Percentiles rank a stretch among this genome's conserved stretches.
Evolutionary conservation across 805 yeast species (phyloP).

Genomic region (Wickerhamomyces silvicola): DNA sequence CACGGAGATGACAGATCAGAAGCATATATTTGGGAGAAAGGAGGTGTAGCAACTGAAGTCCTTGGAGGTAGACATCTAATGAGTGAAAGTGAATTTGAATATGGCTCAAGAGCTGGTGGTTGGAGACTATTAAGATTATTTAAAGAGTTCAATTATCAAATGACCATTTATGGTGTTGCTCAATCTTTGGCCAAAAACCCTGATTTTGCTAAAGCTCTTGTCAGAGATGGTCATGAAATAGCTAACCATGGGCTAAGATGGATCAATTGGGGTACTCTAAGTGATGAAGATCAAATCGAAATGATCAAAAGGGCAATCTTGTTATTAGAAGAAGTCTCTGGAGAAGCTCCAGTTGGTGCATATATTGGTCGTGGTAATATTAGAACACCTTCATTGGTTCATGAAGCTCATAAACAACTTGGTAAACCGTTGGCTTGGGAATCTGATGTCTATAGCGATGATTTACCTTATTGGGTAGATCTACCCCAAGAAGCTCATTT

Average conservation of each 20-base stretch:
- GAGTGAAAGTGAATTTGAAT: conserved; percentile 28
- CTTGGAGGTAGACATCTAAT: conserved; percentile 20
- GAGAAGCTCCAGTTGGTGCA: conserved; percentile 31
- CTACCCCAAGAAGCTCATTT: conserved; percentile 6
- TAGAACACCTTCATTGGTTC: conserved; percentile 27
- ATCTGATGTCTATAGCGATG: conserved; percentile 31
- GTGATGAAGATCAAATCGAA: conserved; percentile 27
- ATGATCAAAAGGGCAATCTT: conserved; percentile 26
- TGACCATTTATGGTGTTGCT: conserved; percentile 33
- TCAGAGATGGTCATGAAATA: conserved; percentile 32
- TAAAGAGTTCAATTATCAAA: conserved; percentile 25
- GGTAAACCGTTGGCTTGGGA: conserved; percentile 27
- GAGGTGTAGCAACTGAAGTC: conserved; percentile 9
- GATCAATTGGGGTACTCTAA: conserved; percentile 25
- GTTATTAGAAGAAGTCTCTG: conserved; percentile 25
- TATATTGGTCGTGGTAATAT: conserved; percentile 30
- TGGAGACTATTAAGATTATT: conserved; percentile 30
- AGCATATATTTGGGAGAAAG: conserved; percentile 15
- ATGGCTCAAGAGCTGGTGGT: conserved; percentile 28
- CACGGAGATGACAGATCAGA: conserved; percentile 24
- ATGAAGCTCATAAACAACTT: conserved; percentile 28
- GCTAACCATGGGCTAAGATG: conserved; percentile 33
- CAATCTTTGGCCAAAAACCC: conserved; percentile 30
- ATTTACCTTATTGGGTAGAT: conserved; percentile 28
- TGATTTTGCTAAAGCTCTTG: conserved; percentile 28